A percentile compares a stretch with the other conserved stretches of the same genome.
phyloP scores from a whole-genome alignment of 371 early-diverging fungal species.

The Rhizopus stolonifer region DNA sequence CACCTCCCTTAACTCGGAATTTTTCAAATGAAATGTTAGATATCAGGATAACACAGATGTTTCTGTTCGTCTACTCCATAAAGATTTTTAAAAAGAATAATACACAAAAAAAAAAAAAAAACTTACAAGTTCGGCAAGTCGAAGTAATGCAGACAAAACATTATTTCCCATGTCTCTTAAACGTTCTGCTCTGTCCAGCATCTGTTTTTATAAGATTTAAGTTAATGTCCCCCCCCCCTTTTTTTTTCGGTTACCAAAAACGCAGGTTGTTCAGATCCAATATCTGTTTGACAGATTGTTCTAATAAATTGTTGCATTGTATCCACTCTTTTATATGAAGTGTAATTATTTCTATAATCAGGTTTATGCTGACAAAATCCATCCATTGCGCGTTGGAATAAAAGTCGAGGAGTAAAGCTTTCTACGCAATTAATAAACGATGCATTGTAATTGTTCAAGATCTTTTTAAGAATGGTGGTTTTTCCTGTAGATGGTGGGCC shows the following conservation, averaged over 20 bases:
- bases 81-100: too few species aligned
- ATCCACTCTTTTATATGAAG: constrained; percentile 55
- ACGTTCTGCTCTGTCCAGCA: constrained; percentile 82
- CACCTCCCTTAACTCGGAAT: constrained; percentile 68
- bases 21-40: constrained; percentile 78
- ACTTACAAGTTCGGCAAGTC: constrained; percentile 70
- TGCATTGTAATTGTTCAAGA: constrained; percentile 35
- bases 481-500: constrained; percentile 81
- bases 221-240: too few species aligned
- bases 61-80: constrained; percentile 55
- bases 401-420: constrained; percentile 68
- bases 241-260: constrained; percentile 58
- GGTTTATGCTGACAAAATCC: constrained; percentile 50
- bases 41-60: constrained; percentile 72
- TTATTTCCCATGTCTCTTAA: constrained; percentile 70
- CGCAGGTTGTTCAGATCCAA: constrained; percentile 17
- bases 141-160: constrained; percentile 67
- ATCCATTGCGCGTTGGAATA: constrained; percentile 74
- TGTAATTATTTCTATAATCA: constrained; percentile 8
- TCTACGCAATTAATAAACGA: constrained; percentile 75
- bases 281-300: constrained; percentile 32
- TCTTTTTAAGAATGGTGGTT: constrained; percentile 56
- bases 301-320: constrained; percentile 69
- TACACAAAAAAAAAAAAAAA: too few species aligned
- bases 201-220: too few species aligned